A percentile compares a stretch with the other conserved stretches of the same genome.
These are phyloP conservation scores for Ceratocystis cubensis DNA, from an alignment of 2,329 filamentous ascomycete genomes.

Conservation along the genomic window DNA sequence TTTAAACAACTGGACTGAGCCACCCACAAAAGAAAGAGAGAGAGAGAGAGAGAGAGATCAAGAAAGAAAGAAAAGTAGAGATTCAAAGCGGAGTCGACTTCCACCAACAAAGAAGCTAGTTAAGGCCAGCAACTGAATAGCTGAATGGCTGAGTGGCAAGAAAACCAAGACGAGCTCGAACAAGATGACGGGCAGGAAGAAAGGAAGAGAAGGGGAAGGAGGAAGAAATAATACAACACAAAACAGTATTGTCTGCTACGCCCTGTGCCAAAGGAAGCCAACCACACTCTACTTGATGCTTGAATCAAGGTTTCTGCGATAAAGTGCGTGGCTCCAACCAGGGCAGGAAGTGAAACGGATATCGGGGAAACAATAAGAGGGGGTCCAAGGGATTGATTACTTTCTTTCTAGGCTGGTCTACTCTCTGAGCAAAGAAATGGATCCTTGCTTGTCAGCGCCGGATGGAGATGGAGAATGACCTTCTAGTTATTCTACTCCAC, in stretches of 20 bases:
- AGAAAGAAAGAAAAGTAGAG: not conserved
- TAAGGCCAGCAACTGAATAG: not conserved
- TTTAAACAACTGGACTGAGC: slow-evolving; percentile 5
- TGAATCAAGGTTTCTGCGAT: not conserved
- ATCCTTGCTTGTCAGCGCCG: not conserved
- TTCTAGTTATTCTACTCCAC: not conserved
- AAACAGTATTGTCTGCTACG: not conserved
- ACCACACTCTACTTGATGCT: not conserved
- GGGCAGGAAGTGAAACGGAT: not conserved
- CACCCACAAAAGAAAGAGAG: not conserved
- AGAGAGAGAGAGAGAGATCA: not conserved
- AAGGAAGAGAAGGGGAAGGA: not conserved
- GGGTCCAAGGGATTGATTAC: not conserved
- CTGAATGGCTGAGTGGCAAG: not conserved
- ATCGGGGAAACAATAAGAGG: not conserved
- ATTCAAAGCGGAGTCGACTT: not conserved
- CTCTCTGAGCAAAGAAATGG: not conserved
- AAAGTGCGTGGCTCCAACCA: not conserved
- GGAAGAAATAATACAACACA: not conserved
- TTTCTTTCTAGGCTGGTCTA: not conserved
- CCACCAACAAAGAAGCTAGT: not conserved
- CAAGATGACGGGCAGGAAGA: no score
- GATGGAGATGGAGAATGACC: not conserved
- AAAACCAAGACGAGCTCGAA: not conserved
- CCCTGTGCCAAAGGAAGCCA: not conserved